These are phyloP conservation scores for Eucommia ulmoides DNA, from an alignment of 257 asterid species.

Conservation along the genomic window DNA sequence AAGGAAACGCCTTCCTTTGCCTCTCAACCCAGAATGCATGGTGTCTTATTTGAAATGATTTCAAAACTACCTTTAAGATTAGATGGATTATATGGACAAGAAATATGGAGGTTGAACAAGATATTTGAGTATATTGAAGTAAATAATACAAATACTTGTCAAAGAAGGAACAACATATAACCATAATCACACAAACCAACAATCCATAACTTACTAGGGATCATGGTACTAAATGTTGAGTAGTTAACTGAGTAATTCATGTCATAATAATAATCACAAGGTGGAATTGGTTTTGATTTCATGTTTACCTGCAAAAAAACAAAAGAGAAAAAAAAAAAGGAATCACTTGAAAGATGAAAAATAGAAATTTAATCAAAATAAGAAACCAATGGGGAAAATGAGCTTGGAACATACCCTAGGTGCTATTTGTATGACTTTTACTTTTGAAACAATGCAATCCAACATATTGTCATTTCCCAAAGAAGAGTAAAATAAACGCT, in stretches of 20 bases:
- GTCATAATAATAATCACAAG: conserved; percentile 37
- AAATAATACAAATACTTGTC: too few relatives aligned
- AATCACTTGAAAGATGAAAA: conserved; percentile 2
- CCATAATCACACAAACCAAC: too few relatives aligned
- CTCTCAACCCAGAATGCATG: too few relatives aligned
- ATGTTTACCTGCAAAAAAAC: conserved; percentile 19
- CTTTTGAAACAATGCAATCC: conserved; percentile 38
- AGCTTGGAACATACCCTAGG: conserved; percentile 23
- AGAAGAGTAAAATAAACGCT: conserved; percentile 35
- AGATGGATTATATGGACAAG: too few relatives aligned
- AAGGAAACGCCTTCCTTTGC: too few relatives aligned
- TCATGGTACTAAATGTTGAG: conserved; percentile 28
- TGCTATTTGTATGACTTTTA: conserved; percentile 29
- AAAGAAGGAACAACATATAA: too few relatives aligned
- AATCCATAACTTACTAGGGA: conserved; percentile 28
- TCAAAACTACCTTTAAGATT: too few relatives aligned
- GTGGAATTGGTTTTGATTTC: conserved; percentile 21
- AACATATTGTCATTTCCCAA: conserved; percentile 37
- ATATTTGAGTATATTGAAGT: too few relatives aligned
- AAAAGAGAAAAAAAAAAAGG: conserved; percentile 9
- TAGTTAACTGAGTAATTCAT: conserved; percentile 38
- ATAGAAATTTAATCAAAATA: conserved; percentile 4
- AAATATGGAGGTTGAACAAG: too few relatives aligned
- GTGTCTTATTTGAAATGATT: too few relatives aligned
- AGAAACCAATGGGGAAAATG: conserved; percentile 1